These are phyloP conservation scores for Saccharomycopsis fodiens DNA, from an alignment of 805 yeast species.

Conservation along the genomic window DNA sequence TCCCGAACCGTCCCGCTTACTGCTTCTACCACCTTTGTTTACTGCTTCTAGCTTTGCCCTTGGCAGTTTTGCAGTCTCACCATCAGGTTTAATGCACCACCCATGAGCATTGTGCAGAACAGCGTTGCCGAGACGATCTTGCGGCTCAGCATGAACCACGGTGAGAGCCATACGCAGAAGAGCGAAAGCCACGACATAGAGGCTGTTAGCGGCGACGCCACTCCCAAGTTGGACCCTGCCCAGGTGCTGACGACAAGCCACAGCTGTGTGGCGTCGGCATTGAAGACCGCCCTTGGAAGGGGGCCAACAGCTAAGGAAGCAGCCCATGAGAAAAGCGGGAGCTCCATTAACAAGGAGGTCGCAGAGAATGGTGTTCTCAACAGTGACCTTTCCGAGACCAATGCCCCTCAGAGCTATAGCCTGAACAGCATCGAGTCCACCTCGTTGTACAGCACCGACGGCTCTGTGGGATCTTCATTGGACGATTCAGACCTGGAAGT, in stretches of 20 bases:
- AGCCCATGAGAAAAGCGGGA: too few relatives aligned
- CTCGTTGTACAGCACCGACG: slow-evolving; percentile 24
- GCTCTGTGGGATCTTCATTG: slow-evolving; percentile 27
- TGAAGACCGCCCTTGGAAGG: background rate
- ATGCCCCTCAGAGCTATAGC: background rate
- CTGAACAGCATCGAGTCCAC: slow-evolving; percentile 15
- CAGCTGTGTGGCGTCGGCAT: too few relatives aligned
- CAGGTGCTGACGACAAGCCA: too few relatives aligned
- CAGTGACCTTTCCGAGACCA: too few relatives aligned
- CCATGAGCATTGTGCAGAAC: slow-evolving; percentile 7
- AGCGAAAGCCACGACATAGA: too few relatives aligned
- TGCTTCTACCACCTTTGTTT: too few relatives aligned
- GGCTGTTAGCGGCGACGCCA: too few relatives aligned
- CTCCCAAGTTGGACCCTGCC: background rate
- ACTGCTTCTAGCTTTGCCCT: too few relatives aligned
- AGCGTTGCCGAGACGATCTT: slow-evolving; percentile 7
- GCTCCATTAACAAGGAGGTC: too few relatives aligned
- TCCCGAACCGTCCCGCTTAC: too few relatives aligned
- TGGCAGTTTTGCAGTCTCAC: too few relatives aligned
- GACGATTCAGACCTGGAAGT: slow-evolving; percentile 30
- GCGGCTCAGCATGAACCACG: background rate
- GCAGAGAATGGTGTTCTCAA: background rate
- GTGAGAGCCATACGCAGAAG: background rate
- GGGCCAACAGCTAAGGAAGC: background rate
- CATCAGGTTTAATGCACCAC: too few relatives aligned